Evolutionary conservation across 306 rosid genomes (phyloP), one percentile per base, ranked within the genome.

Genomic region (Gastrolobium bilobum): DNA sequence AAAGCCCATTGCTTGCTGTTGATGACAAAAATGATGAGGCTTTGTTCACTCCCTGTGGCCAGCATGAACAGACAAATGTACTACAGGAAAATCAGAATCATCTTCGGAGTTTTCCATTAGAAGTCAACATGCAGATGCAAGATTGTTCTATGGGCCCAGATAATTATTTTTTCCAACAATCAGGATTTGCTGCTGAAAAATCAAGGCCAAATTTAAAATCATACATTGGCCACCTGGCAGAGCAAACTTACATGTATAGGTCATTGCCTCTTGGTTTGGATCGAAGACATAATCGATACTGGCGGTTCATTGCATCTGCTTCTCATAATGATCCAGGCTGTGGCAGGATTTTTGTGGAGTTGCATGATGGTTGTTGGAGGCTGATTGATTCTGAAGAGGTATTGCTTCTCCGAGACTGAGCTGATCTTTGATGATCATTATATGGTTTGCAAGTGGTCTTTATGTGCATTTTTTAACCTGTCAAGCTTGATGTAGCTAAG

Each of bases 241-340:
- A 90, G 80, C 89, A 92, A 82, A 86, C 82, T 73, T 92, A 83
- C 75, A 87, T 82, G 62, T 85, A 83, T 82, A 82, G 95, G 71
- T 89, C 92, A 44, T 76, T 87, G 81, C 95, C 97, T 63, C 93
- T 92, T 69, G 97, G 97, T 69, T 83, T 84, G 86, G 97, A 92
- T 65, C 92, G 97, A 35, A 90, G 93, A 68, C 91, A 60, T 58
- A 90, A 90, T 77, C 83, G 92, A 59, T 92, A 92, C 77, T 92
- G 97, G 97, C 95, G 79, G 59, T 92, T 92, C 72, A 68, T 67
- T 78, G 60, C 92, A 47, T 90, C 90, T 84, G 67, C 86, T 76
- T 88, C 94, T 76, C 92, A 44, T 47, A 88, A 83, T 80, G 97
- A 92, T 80, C 97, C 96, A 13, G 95, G 96, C 74, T 86, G 90